Conservation (phyloP, 129 eudicot genomes). For the Erigeron canadensis region DNA sequence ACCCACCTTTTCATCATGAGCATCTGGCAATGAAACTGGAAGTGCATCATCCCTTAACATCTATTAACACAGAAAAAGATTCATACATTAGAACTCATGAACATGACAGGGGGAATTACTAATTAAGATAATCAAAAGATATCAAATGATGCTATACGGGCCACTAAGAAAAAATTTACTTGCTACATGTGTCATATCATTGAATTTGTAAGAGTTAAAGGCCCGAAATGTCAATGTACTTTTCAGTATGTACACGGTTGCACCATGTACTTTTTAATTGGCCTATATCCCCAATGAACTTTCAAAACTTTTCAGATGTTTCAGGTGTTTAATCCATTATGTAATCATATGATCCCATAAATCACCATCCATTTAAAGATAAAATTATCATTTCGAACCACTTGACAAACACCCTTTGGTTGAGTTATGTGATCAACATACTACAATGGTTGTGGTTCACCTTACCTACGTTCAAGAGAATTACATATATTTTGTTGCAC, state of each 20-base stretch:
- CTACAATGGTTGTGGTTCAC: too few relatives aligned
- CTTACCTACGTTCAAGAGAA: not conserved
- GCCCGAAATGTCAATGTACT: too few relatives aligned
- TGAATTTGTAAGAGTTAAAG: not conserved
- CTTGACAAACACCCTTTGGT: not conserved
- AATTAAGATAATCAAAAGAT: not conserved
- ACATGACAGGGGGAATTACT: not conserved
- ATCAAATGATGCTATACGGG: not conserved
- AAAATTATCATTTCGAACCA: not conserved
- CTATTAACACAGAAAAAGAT: slow-evolving; percentile 32
- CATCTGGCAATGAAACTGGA: slow-evolving; percentile 70
- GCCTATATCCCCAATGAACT: too few relatives aligned
- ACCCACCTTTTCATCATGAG: slow-evolving; percentile 72
- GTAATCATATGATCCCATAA: too few relatives aligned
- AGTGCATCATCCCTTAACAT: slow-evolving; percentile 56
- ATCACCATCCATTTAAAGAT: too few relatives aligned
- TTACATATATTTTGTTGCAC: too few relatives aligned
- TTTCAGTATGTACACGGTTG: too few relatives aligned
- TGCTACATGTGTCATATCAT: not conserved
- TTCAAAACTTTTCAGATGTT: too few relatives aligned
- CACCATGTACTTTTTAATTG: too few relatives aligned
- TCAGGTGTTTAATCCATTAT: too few relatives aligned
- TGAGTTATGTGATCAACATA: not conserved
- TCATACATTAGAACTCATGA: not conserved
- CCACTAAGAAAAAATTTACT: not conserved